Base-by-base conservation (phyloP, 371 early-diverging fungal species). In the Synchytrium microbalum region DNA sequence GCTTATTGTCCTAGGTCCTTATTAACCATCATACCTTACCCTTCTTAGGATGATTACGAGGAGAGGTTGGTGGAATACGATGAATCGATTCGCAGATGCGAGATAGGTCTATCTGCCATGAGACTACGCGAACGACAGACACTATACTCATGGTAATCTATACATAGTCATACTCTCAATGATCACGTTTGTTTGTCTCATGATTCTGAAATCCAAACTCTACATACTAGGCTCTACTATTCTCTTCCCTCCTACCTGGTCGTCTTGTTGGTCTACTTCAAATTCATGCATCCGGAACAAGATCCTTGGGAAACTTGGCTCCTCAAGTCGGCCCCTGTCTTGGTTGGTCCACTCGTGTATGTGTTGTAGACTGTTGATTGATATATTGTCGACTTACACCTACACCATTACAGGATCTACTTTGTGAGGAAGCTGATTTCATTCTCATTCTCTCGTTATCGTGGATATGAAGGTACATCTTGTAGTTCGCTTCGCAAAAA, bases 271-370 rank as follows among this genome's bases (percentile, higher is more conserved):
- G 46, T 38, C 19, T 38, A 38, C 19, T 38, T 38, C 46, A 38
- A 38, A 19, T 38, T 38, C 46, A 38, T 38, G 46, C 46, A 38
- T 38, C 46, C 46, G 46, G 46, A 38, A 38, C 46, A 38, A 38
- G 46, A 38, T 19, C 5, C 5, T 5, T 38, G 46, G 46, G 46
- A 38, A 19, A 5, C 19, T 38, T 38, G 46, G 46, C 19, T 38
- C 10, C 19, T 38, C 5, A 38, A 38, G 19, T 38, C 46, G 10
- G 46, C 46, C 19, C 46, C 46, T 38, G 46, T 38, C 19, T 10
- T 38, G 46, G 46, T 38, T 38, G 46, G 46, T 10, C 46, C 46
- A 38, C 46, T 38, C 46, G 19, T 38, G 46, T 38, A 38, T 38
- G 46, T 38, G 46, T 19, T 38, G 10, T 19, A 19, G 5, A 10